Evolutionary conservation across 1,284 basidiomycete species (phyloP).

Genomic region (Cutaneotrichosporon dermatis): DNA sequence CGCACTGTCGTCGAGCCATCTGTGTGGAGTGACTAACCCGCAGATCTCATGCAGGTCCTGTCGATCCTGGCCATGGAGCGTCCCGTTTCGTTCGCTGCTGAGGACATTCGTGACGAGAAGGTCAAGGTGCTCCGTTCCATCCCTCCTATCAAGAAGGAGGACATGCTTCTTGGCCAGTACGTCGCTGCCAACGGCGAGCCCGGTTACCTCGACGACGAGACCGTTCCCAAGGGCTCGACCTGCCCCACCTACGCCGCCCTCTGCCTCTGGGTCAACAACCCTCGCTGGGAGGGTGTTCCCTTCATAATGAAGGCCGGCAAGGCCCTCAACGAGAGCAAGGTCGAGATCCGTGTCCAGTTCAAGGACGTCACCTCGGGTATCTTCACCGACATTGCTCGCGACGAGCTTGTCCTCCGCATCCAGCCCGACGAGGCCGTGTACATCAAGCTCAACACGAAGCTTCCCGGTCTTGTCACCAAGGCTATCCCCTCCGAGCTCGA

Average conservation of each 20-base stretch:
- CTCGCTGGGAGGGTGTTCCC: conserved; percentile 93
- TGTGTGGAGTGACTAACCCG: conserved; percentile 1
- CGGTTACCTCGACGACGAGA: conserved; percentile 93
- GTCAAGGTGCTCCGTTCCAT: conserved; percentile 91
- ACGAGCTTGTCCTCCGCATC: conserved; percentile 92
- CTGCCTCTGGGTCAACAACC: conserved; percentile 85
- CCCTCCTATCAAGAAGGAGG: conserved; percentile 68
- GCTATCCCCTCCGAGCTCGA: conserved; percentile 94
- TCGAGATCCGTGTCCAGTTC: conserved; percentile 93
- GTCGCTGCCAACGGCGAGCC: conserved; percentile 82
- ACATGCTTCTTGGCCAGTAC: conserved; percentile 89
- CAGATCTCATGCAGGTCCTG: conserved; percentile 87
- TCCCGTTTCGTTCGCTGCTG: conserved; percentile 91
- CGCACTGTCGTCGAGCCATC: no score
- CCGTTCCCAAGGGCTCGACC: conserved; percentile 81
- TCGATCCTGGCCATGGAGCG: conserved; percentile 93
- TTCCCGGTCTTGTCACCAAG: conserved; percentile 80
- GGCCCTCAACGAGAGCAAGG: conserved; percentile 93
- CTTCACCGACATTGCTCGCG: conserved; percentile 88
- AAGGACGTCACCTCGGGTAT: conserved; percentile 93
- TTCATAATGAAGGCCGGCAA: conserved; percentile 97
- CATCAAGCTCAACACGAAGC: conserved; percentile 90
- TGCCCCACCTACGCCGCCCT: conserved; percentile 90
- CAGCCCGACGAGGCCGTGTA: conserved; percentile 93
- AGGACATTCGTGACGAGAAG: conserved; percentile 97